phyloP scores from a whole-genome alignment of 140 eudicot species.

The Stevia rebaudiana region DNA sequence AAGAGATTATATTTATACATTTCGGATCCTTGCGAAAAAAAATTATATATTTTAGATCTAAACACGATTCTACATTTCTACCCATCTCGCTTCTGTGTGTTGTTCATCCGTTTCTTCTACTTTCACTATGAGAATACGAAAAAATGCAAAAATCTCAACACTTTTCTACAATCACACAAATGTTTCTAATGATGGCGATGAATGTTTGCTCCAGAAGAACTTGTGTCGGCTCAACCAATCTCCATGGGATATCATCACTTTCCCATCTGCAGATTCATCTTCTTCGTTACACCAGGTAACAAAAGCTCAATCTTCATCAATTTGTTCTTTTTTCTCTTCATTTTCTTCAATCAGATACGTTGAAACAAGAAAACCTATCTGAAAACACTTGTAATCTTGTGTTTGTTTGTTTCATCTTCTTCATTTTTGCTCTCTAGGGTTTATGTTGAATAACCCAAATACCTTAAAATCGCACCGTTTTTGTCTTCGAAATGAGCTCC shows the following conservation, averaged over 20 bases:
- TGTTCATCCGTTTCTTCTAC: background rate
- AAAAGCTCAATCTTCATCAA: background rate
- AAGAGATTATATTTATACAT: background rate
- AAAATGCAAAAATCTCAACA: slow-evolving; percentile 37
- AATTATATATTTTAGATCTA: too few species aligned
- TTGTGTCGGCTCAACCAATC: slow-evolving; percentile 50
- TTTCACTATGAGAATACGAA: slow-evolving; percentile 46
- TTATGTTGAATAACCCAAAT: slow-evolving; percentile 16
- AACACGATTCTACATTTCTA: background rate
- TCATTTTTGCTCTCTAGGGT: slow-evolving; percentile 34
- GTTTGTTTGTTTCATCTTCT: slow-evolving; percentile 15
- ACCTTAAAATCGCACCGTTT: slow-evolving; percentile 21
- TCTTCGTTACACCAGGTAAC: slow-evolving; percentile 24
- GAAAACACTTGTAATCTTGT: slow-evolving; percentile 16
- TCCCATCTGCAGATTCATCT: slow-evolving; percentile 32
- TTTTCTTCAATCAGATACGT: slow-evolving; percentile 13
- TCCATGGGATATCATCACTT: slow-evolving; percentile 49
- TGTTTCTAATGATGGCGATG: slow-evolving; percentile 15
- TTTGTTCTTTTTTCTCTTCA: slow-evolving; percentile 5
- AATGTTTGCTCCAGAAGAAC: slow-evolving; percentile 14
- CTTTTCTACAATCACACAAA: slow-evolving; percentile 21
- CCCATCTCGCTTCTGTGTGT: background rate
- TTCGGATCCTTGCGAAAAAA: too few species aligned
- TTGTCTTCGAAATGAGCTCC: slow-evolving; percentile 27
- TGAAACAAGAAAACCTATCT: slow-evolving; percentile 25